Evolutionary conservation across 768 basidiomycete genomes (phyloP).

Genomic region (Xerocomellus intermedius): DNA sequence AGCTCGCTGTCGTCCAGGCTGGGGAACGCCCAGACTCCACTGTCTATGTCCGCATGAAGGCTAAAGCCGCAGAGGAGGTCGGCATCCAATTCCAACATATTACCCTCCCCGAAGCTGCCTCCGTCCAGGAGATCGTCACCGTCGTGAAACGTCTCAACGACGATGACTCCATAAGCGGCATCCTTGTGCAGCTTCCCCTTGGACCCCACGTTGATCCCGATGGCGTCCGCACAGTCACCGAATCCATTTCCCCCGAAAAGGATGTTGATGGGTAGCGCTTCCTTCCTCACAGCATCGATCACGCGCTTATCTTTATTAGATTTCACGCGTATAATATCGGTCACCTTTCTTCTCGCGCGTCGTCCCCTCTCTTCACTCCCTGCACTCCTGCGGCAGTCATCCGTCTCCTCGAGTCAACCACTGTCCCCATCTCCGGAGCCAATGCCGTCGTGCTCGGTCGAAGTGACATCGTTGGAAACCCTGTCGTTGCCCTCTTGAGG

Average conservation of each 20-base stretch:
- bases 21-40: constrained; percentile 88
- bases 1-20: constrained; percentile 91
- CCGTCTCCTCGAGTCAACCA: constrained; percentile 85
- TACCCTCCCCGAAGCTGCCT: constrained; percentile 61
- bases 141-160: constrained; percentile 80
- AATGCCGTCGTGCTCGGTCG: constrained; percentile 92
- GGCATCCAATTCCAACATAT: constrained; percentile 88
- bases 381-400: constrained; percentile 96
- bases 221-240: constrained; percentile 89
- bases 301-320: constrained; percentile 39
- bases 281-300: not conserved
- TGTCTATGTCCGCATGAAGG: constrained; percentile 96
- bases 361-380: constrained; percentile 85
- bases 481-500: constrained; percentile 87
- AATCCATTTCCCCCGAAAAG: constrained; percentile 90
- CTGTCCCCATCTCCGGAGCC: constrained; percentile 70
- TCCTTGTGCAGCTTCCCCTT: constrained; percentile 94
- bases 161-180: constrained; percentile 79
- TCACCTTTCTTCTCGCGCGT: constrained; percentile 86
- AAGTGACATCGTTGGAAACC: constrained; percentile 96
- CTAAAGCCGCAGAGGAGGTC: constrained; percentile 91
- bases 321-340: constrained; percentile 99
- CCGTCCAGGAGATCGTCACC: constrained; percentile 72
- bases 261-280: constrained; percentile 88
- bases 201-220: constrained; percentile 77